Conservation (phyloP, 768 basidiomycete genomes). For the Leccinum sublutescens region DNA sequence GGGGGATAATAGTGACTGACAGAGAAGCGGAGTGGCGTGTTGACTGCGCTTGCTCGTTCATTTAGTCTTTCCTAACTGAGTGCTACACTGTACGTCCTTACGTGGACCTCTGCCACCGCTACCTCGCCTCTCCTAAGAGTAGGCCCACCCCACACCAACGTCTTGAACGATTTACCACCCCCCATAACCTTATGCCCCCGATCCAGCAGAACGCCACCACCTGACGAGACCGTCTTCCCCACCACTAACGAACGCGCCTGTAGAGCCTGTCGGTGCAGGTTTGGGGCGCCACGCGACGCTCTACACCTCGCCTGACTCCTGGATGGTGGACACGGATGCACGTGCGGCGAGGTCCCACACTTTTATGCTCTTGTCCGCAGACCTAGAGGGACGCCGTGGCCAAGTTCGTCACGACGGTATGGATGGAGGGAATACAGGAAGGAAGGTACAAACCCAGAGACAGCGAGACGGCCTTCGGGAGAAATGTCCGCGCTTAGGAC, state of each 20-base stretch:
- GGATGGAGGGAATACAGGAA: not conserved
- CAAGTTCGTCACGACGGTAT: not conserved
- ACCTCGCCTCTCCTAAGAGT: too few relatives aligned
- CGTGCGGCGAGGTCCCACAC: conserved; percentile 83
- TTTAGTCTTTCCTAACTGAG: too few relatives aligned
- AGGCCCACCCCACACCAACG: too few relatives aligned
- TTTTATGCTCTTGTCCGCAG: conserved; percentile 82
- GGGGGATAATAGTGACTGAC: too few relatives aligned
- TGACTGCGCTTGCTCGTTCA: too few relatives aligned
- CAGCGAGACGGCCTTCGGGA: conserved; percentile 73
- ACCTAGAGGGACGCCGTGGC: conserved; percentile 40
- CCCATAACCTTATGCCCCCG: conserved; percentile 22
- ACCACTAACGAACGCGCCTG: conserved; percentile 66
- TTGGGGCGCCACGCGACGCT: conserved; percentile 76
- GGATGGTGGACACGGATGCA: conserved; percentile 70
- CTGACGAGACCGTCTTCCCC: conserved; percentile 72
- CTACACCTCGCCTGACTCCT: conserved; percentile 84
- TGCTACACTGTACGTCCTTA: too few relatives aligned
- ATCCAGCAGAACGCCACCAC: conserved; percentile 78
- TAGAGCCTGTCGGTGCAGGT: conserved; percentile 49
- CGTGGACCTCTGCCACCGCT: too few relatives aligned
- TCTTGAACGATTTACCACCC: too few relatives aligned
- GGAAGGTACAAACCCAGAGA: conserved; percentile 66
- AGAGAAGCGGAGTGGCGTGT: too few relatives aligned
- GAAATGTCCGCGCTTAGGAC: conserved; percentile 81